A percentile compares a stretch with the other conserved stretches of the same genome.
Conservation (phyloP, 169 alveolate species). For the Miamiensis avidus region DNA sequence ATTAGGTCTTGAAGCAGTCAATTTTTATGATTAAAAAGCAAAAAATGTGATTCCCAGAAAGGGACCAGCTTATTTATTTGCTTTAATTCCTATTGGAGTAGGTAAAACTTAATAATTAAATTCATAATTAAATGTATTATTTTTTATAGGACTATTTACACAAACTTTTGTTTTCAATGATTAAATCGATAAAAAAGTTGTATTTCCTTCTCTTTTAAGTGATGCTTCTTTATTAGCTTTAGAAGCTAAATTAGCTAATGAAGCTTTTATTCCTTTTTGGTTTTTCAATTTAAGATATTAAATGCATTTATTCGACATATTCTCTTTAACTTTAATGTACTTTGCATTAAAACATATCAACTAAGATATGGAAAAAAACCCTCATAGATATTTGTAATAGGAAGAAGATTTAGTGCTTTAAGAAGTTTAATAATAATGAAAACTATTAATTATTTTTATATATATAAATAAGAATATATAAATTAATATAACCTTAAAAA, state of each 20-base stretch:
- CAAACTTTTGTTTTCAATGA: not conserved
- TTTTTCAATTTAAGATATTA: slow-evolving; percentile 21
- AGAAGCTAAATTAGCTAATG: slow-evolving; percentile 7
- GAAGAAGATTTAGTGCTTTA: no score
- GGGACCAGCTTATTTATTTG: not conserved
- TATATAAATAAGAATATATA: no score
- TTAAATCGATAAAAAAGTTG: slow-evolving; percentile 7
- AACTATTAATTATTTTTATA: no score
- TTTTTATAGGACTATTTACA: not conserved
- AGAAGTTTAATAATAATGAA: no score
- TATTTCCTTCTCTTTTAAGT: not conserved
- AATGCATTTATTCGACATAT: slow-evolving; percentile 13
- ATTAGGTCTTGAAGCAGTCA: not conserved
- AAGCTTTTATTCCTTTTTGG: slow-evolving; percentile 27
- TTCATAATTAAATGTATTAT: not conserved
- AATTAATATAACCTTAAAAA: no score
- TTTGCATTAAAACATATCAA: slow-evolving; percentile 1
- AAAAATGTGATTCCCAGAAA: no score
- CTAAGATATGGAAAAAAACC: slow-evolving; percentile 12
- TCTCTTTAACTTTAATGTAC: slow-evolving; percentile 7
- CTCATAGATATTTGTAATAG: not conserved
- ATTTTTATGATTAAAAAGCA: not conserved
- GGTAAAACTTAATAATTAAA: not conserved
- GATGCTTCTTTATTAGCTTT: slow-evolving; percentile 16
- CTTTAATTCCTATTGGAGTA: not conserved